These are phyloP conservation scores for Vickermania ingenoplastis DNA, from an alignment of 208 protist species.

Conservation along the genomic window DNA sequence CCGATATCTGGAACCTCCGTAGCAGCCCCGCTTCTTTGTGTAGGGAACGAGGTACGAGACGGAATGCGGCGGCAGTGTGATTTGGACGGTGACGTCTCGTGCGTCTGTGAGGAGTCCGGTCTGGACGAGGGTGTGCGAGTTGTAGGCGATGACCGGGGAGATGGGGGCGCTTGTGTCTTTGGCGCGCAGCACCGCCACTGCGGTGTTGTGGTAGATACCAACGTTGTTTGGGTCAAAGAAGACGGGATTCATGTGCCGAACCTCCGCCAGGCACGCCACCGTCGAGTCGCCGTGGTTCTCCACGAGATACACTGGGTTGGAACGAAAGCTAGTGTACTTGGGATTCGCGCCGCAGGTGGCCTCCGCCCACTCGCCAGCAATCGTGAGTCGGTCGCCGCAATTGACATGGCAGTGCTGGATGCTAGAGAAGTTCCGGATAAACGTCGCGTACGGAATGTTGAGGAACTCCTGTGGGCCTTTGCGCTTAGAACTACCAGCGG, in stretches of 20 bases:
- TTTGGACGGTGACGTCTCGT: conserved; percentile 33
- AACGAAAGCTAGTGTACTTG: conserved; percentile 23
- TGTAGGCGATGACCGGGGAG: conserved; percentile 20
- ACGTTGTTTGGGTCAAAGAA: conserved; percentile 12
- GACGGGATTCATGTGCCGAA: conserved; percentile 13
- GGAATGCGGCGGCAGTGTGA: conserved; percentile 34
- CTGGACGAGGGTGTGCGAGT: conserved; percentile 32
- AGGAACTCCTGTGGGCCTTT: conserved; percentile 10
- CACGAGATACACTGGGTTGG: conserved; percentile 29
- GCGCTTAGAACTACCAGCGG: neutral
- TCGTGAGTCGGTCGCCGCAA: conserved; percentile 21
- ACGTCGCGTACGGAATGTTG: conserved; percentile 12
- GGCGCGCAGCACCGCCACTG: conserved; percentile 17
- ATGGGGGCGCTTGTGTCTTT: conserved; percentile 1
- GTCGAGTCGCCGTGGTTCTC: conserved; percentile 18
- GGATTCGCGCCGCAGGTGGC: conserved; percentile 13
- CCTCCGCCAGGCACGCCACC: conserved; percentile 14
- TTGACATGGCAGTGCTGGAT: conserved; percentile 30
- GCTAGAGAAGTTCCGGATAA: conserved; percentile 20
- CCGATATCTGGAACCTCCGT: conserved; percentile 18
- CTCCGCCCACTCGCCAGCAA: conserved; percentile 13
- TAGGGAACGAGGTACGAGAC: conserved; percentile 37
- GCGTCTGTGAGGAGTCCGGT: conserved; percentile 35
- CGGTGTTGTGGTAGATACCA: conserved; percentile 21
- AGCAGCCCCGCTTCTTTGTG: conserved; percentile 15